Conservation (phyloP, 164 flowering plant genomes). For the Nymphaea colorata region DNA sequence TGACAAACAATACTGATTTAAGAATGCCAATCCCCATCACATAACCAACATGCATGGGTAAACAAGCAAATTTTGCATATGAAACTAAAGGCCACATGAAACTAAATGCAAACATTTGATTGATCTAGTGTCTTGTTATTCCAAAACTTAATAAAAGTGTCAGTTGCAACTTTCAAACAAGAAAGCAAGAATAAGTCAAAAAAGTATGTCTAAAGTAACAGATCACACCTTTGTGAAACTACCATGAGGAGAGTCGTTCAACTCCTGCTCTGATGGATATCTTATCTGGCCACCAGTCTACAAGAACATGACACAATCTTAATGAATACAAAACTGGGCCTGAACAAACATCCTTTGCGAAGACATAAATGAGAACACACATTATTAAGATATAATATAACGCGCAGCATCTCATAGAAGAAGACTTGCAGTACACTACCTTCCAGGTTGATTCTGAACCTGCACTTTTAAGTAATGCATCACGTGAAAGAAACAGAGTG, state of each 20-base stretch:
- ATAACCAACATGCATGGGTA: too few relatives aligned
- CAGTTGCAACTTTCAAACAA: not conserved
- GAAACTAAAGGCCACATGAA: slow-evolving; percentile 1
- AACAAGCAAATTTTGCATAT: too few relatives aligned
- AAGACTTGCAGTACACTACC: slow-evolving; percentile 21
- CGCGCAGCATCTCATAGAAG: not conserved
- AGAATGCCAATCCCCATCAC: too few relatives aligned
- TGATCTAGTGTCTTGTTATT: too few relatives aligned
- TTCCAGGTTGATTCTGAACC: slow-evolving; percentile 42
- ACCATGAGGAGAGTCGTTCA: slow-evolving; percentile 38
- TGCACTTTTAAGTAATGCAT: slow-evolving; percentile 33
- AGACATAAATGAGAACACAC: too few relatives aligned
- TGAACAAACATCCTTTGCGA: too few relatives aligned
- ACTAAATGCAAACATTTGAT: too few relatives aligned
- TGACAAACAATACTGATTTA: too few relatives aligned
- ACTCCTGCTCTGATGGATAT: slow-evolving; percentile 40
- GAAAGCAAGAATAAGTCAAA: not conserved
- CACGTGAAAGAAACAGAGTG: slow-evolving; percentile 42
- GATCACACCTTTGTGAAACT: slow-evolving; percentile 64
- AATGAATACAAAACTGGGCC: too few relatives aligned
- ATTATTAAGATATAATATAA: not conserved
- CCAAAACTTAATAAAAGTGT: too few relatives aligned
- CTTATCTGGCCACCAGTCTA: slow-evolving; percentile 64
- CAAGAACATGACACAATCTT: slow-evolving; percentile 4
- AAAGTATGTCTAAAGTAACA: not conserved